phyloP scores from a whole-genome alignment of 2,329 filamentous ascomycete genomes.

The Paracoccidioides brasiliensis region DNA sequence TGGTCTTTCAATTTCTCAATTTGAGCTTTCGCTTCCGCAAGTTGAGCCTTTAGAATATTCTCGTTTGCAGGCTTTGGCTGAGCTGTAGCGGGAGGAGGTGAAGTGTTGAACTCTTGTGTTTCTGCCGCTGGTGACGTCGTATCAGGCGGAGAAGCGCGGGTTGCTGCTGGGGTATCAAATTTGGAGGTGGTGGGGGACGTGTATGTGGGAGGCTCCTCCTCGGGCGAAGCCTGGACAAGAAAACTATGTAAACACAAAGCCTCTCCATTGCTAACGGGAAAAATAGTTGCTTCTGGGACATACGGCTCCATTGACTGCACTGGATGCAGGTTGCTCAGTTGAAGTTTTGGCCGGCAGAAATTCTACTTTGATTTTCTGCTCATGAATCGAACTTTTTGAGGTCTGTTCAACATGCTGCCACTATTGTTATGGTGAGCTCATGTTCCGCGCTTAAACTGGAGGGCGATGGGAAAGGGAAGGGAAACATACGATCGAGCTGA shows the following conservation, averaged over 20 bases:
- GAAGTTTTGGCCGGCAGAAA: slow-evolving; percentile 55
- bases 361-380: slow-evolving; percentile 88
- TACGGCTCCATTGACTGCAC: slow-evolving; percentile 25
- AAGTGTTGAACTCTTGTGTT: slow-evolving; percentile 11
- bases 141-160: slow-evolving; percentile 31
- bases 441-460: background rate
- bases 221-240: slow-evolving; percentile 12
- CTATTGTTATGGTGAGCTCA: slow-evolving; percentile 33
- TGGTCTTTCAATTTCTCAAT: slow-evolving; percentile 56
- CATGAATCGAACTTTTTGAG: slow-evolving; percentile 65
- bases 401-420: slow-evolving; percentile 62
- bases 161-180: slow-evolving; percentile 32
- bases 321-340: slow-evolving; percentile 14
- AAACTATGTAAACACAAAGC: background rate
- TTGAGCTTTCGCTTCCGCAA: slow-evolving; percentile 60
- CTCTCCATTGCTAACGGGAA: background rate
- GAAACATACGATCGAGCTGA: slow-evolving; percentile 61
- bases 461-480: background rate
- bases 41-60: slow-evolving; percentile 54
- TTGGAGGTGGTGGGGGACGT: slow-evolving; percentile 39
- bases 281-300: slow-evolving; percentile 7
- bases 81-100: slow-evolving; percentile 2
- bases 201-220: slow-evolving; percentile 41
- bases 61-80: slow-evolving; percentile 25
- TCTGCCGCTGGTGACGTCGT: slow-evolving; percentile 14